These are phyloP conservation scores for Epichloe festucae DNA, from an alignment of 2,329 filamentous ascomycete species.

Conservation along the genomic window DNA sequence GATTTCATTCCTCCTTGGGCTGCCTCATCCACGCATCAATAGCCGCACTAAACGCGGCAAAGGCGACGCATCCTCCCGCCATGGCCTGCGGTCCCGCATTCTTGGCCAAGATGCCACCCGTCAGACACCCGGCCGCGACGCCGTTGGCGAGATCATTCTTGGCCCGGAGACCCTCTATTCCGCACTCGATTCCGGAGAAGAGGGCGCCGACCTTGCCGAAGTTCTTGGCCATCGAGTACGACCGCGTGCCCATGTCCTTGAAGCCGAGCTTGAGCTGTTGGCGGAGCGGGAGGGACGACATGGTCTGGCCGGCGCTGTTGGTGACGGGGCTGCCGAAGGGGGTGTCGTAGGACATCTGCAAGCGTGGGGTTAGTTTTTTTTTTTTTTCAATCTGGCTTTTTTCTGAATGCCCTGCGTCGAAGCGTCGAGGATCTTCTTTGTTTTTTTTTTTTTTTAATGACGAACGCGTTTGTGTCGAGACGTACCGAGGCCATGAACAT, in stretches of 20 bases:
- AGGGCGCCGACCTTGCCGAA: constrained; percentile 88
- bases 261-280: constrained; percentile 79
- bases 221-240: constrained; percentile 77
- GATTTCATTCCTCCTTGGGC: constrained; percentile 46
- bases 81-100: constrained; percentile 84
- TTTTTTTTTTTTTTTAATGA: too few relatives aligned
- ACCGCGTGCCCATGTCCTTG: constrained; percentile 85
- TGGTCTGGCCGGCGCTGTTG: constrained; percentile 21
- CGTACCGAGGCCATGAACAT: constrained; percentile 95
- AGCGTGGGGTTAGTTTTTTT: not conserved
- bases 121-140: constrained; percentile 76
- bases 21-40: constrained; percentile 87
- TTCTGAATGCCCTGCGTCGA: too few relatives aligned
- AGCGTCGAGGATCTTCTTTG: too few relatives aligned
- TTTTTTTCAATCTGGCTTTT: too few relatives aligned
- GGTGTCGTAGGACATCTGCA: constrained; percentile 94
- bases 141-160: constrained; percentile 92
- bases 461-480: constrained; percentile 8
- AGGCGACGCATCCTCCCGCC: constrained; percentile 77
- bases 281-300: constrained; percentile 59
- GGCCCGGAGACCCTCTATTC: constrained; percentile 80
- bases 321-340: constrained; percentile 45
- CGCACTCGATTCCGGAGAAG: constrained; percentile 89
- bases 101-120: constrained; percentile 75
- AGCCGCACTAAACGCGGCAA: constrained; percentile 82